Evolutionary conservation across 208 protist species (phyloP), one percentile per base, ranked within the genome.

Genomic region (Angomonas ambiguus): DNA sequence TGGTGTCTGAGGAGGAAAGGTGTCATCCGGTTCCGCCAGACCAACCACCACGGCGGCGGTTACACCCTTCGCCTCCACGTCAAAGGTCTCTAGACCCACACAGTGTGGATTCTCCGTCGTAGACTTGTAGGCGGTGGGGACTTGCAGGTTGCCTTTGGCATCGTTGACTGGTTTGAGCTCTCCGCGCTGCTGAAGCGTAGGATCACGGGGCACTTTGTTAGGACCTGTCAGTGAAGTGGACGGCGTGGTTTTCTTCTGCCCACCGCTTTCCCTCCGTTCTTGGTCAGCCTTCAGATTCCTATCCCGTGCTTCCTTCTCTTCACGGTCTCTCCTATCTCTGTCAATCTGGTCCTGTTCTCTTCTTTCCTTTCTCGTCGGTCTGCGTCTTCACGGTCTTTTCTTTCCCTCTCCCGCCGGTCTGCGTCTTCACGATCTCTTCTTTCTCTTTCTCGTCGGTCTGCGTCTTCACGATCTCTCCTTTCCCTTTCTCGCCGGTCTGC

Each of bases 81-180:
- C 71, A 65, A 80, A 71, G 42, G 58, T 69, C 20, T 71, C 51
- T 22, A 76, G 31, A 51, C 69, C 62, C 18, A 80, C 65, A 3
- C 25, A 62, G 1, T 69, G 49, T n/a, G 69, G 66, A 38, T 67
- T 69, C 49, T 10, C 51, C 32, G 42, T 28, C 35, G 65, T 68
- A 28, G 51, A 58, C 62, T 83, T 83, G 72, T 83, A 87, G 49
- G 59, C 41, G 11, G 51, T 59, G 16, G 81, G 81, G 22, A 87
- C 77, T 3, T 57, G 61, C 13, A 87, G 66, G 53, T 81, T 77
- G 62, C 81, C 77, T 2, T 76, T 56, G n/a, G 35, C 24, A 60
- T 79, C 71, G 3, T 53, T 20, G 20, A 66, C 53, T 35, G 74
- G 63, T 11, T 65, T 76, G 35, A 79, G 62, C 25, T 61, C 67